phyloP scores from a whole-genome alignment of 164 flowering plant species.

The Warburgia ugandensis region DNA sequence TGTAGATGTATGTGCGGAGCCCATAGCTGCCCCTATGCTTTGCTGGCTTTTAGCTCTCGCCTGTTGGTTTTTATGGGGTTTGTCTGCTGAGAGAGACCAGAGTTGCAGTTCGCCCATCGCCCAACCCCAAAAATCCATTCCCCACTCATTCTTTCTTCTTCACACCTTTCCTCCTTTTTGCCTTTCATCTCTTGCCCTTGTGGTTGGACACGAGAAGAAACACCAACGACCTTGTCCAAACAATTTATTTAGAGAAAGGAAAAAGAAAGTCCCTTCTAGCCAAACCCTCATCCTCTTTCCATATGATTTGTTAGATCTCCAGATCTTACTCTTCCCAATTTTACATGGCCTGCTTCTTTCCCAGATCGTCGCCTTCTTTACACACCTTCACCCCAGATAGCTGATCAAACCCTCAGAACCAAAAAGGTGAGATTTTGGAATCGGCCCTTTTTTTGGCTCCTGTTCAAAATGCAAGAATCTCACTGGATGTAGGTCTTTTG shows the following conservation, averaged over 20 bases:
- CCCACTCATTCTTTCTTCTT: not conserved
- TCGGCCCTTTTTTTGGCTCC: not conserved
- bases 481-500: not conserved
- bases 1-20: no score
- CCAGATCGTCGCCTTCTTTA: conserved; percentile 16
- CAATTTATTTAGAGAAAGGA: not conserved
- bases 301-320: conserved; percentile 20
- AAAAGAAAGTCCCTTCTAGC: not conserved
- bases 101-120: conserved; percentile 4
- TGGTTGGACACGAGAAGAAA: no score
- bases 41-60: conserved; percentile 18
- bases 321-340: conserved; percentile 25
- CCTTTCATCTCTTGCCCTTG: no score
- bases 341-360: conserved; percentile 15
- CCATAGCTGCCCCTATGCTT: conserved; percentile 14
- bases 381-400: conserved; percentile 8
- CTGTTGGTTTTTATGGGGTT: conserved; percentile 16
- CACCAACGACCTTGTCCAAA: no score
- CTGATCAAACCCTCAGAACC: conserved; percentile 2
- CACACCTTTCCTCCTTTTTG: not conserved
- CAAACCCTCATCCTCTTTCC: not conserved
- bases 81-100: conserved; percentile 14
- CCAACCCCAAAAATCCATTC: no score
- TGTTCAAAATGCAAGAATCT: not conserved
- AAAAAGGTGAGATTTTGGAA: conserved; percentile 11